Base-by-base conservation (phyloP, 2,329 filamentous ascomycete genomes). In the Cadophora luteo-olivacea region DNA sequence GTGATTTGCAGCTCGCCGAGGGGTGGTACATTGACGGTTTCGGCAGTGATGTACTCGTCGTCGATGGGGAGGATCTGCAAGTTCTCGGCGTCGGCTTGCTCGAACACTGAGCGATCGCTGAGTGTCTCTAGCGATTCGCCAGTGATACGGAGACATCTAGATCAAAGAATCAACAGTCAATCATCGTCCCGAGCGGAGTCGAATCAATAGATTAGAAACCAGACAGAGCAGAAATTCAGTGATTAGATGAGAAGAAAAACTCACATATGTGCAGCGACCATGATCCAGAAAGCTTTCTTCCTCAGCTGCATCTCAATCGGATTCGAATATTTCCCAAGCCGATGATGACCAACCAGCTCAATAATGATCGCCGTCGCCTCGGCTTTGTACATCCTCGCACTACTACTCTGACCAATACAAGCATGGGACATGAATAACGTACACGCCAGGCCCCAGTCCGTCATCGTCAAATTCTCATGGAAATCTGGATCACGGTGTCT, bases 271-370 rank as follows among this genome's bases (percentile, higher is more conserved):
- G 33, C n/a, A 4, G 55, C 55, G 12, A 58, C 55, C 3, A 25
- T 58, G n/a, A 58, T 58, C 55, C 55, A 58, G 16, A 58, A 58
- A 8, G 55, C 55, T 11, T 58, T 58, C 55, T 58, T 58, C 19
- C 55, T 22, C 11, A 58, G 11, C 32, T 58, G 55, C 6, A 32
- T 24, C 32, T 58, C 55, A 11, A 58, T 38, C 29, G 33, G 55
- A 33, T 24, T 38, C 19, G 33, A 32, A 19, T 58, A 58, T 9
- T 5, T 38, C 11, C 55, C 55, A 8, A 38, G 9, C 33, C 55
- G 55, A 33, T 58, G 33, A 19, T 38, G 32, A 6, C 55, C 33
- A 1, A n/a, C 55, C 32, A 58, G 7, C 16, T 58, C 55, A 9
- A 58, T 22, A 8, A 58, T n/a, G 12, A 58, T 58, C 12, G 55